Base-by-base conservation (phyloP, 805 yeast genomes). In the Ascoidea tarda region DNA sequence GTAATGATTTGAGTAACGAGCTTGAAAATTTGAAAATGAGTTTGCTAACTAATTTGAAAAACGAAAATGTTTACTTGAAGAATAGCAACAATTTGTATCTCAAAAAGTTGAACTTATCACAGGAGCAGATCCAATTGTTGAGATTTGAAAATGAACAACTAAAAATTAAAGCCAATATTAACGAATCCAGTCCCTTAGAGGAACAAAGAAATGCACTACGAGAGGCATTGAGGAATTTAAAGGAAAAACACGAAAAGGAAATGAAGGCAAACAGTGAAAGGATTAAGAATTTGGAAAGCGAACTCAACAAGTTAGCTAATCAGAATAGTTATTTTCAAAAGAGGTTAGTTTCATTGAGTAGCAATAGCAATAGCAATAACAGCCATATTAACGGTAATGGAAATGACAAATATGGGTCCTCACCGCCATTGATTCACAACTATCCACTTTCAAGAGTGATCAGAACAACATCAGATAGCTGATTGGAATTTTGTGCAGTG, bases 31-130 rank as follows among this genome's bases (percentile, higher is more conserved):
- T 75, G 53, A 73, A 71, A 53, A 63, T 66, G 49, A 66, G 65
- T 4, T 67, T 69, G 0, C 66, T 79, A 10, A 83, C 84, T 6
- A 66, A 66, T 5, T 61, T 79, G 54, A 71, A 72, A 57, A 72
- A 72, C 55, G 69, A 69, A 54, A 55, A 73, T 21, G 69, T 69
- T 46, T 55, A 70, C 28, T 54, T 69, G 38, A 61, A 60, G 28
- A 60, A 60, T 33, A 62, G 61, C 49, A 57, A 54, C 16, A 16
- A 46, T 32, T 16, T 47, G 16, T 31, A 28, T 32, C 16, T 49
- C 32, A 59, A 61, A 44, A 61, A 58, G 46, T 50, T 59, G 2
- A 46, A 61, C 1, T 53, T 59, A 2, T 32, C 64, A 16, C 57
- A 52, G 31, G 66, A 64, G 32, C 66, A 62, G 45, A 49, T 62